Evolutionary conservation across 208 protist species (phyloP).

Genomic region (Wallacemonas sp.): DNA sequence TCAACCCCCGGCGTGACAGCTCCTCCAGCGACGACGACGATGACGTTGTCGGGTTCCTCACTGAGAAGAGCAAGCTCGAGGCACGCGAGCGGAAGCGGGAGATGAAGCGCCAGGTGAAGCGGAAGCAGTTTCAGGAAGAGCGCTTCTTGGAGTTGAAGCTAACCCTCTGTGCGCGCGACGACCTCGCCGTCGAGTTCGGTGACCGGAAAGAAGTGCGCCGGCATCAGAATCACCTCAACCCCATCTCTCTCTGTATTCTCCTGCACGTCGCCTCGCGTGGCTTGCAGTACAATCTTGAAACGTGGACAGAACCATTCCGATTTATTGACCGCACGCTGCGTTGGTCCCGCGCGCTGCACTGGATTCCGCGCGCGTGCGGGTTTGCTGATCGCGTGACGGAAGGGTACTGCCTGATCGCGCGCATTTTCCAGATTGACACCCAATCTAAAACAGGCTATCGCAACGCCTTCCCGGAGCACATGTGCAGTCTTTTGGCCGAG

Average conservation of each 20-base stretch:
- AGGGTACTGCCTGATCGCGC: conserved; percentile 67
- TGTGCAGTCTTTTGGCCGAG: conserved; percentile 68
- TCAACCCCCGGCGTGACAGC: conserved; percentile 24
- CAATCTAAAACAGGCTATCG: conserved; percentile 42
- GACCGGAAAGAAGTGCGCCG: conserved; percentile 49
- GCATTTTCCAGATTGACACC: conserved; percentile 81
- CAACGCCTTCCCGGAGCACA: conserved; percentile 73
- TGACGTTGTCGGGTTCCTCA: conserved; percentile 22
- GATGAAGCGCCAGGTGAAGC: conserved; percentile 60
- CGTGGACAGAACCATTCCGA: conserved; percentile 84
- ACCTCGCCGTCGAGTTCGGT: conserved; percentile 79
- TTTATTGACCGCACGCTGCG: conserved; percentile 73
- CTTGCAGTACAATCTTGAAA: conserved; percentile 60
- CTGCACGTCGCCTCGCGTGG: conserved; percentile 53
- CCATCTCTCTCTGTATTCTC: conserved; percentile 68
- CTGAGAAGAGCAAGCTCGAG: conserved; percentile 39
- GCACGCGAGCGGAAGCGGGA: conserved; percentile 57
- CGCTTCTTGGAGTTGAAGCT: conserved; percentile 74
- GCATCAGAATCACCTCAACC: conserved; percentile 55
- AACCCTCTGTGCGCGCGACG: conserved; percentile 43
- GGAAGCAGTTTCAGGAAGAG: conserved; percentile 80
- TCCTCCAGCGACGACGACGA: conserved; percentile 64
- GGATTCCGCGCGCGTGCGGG: conserved; percentile 74
- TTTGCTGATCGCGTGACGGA: conserved; percentile 60
- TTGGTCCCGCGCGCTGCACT: conserved; percentile 77